Evolutionary conservation across 1,284 basidiomycete genomes (phyloP).

Genomic region (Cutaneotrichosporon daszewskae): DNA sequence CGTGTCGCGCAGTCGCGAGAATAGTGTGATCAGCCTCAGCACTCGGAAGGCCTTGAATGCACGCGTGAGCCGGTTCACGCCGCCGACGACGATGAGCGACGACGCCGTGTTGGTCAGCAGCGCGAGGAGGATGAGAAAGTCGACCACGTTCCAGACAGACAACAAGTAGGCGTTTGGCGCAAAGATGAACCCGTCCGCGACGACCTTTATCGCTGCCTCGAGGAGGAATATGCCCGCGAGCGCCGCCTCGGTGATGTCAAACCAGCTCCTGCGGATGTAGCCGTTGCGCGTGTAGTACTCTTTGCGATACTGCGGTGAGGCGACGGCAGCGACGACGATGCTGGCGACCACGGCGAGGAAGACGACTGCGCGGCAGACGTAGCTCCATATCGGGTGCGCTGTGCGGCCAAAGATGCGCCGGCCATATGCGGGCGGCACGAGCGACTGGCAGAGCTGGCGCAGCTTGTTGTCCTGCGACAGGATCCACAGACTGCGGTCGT

Average conservation of each 20-base stretch:
- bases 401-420: slow-evolving; percentile 74
- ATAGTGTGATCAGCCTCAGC: slow-evolving; percentile 81
- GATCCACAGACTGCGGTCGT: slow-evolving; percentile 85
- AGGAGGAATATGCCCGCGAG: slow-evolving; percentile 71
- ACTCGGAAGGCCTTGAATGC: slow-evolving; percentile 85
- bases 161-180: slow-evolving; percentile 90
- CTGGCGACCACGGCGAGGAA: slow-evolving; percentile 75
- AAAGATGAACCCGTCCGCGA: slow-evolving; percentile 88
- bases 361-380: slow-evolving; percentile 69
- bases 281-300: slow-evolving; percentile 64
- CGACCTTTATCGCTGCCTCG: slow-evolving; percentile 81
- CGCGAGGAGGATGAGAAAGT: slow-evolving; percentile 78
- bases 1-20: slow-evolving; percentile 78
- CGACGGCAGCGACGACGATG: slow-evolving; percentile 75
- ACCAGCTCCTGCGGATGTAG: slow-evolving; percentile 69
- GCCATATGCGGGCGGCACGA: slow-evolving; percentile 77
- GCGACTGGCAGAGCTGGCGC: slow-evolving; percentile 72
- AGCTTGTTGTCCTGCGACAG: slow-evolving; percentile 75
- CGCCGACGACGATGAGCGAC: slow-evolving; percentile 70
- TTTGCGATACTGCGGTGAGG: slow-evolving; percentile 79
- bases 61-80: slow-evolving; percentile 73
- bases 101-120: slow-evolving; percentile 76
- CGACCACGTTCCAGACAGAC: slow-evolving; percentile 87
- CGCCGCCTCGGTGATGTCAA: slow-evolving; percentile 71
- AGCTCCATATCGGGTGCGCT: slow-evolving; percentile 61